Conservation (phyloP, 441 rosid species). For the Pelargonium australe region DNA sequence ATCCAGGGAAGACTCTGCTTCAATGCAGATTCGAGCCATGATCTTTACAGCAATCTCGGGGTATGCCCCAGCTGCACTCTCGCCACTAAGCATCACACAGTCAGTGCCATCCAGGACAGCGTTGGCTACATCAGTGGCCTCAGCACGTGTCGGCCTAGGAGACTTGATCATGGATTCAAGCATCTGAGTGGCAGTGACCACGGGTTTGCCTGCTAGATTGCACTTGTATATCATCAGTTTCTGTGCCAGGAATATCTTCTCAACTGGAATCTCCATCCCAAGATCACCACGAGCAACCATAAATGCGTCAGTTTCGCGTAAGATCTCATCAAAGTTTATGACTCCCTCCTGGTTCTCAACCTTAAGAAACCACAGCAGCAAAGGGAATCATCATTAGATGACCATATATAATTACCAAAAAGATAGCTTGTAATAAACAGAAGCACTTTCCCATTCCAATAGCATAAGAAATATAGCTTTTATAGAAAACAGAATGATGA, state of each 20-base stretch:
- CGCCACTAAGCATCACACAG: constrained; percentile 96
- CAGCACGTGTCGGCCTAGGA: constrained; percentile 93
- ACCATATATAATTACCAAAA: not conserved
- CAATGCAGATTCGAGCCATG: constrained; percentile 81
- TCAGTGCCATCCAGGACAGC: constrained; percentile 91
- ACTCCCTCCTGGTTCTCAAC: constrained; percentile 95
- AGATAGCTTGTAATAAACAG: not conserved
- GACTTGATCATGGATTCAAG: constrained; percentile 96
- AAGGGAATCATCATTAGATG: not conserved
- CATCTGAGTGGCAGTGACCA: constrained; percentile 98
- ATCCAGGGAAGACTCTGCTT: constrained; percentile 74
- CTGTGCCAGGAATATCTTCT: constrained; percentile 92
- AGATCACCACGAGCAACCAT: constrained; percentile 98
- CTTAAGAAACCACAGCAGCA: constrained; percentile 28
- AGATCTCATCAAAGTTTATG: constrained; percentile 83
- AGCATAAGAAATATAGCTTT: not conserved
- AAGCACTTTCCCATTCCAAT: not conserved
- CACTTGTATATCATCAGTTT: constrained; percentile 94
- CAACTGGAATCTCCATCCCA: constrained; percentile 96
- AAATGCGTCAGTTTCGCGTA: constrained; percentile 76
- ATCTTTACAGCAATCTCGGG: constrained; percentile 86
- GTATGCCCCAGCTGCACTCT: constrained; percentile 95
- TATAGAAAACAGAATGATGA: too few relatives aligned
- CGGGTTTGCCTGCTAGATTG: constrained; percentile 88
- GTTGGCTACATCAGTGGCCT: constrained; percentile 94